Percentiles rank a stretch among this genome's conserved stretches.
Conservation (phyloP, 768 basidiomycete species). For the Termitomyces sp. region DNA sequence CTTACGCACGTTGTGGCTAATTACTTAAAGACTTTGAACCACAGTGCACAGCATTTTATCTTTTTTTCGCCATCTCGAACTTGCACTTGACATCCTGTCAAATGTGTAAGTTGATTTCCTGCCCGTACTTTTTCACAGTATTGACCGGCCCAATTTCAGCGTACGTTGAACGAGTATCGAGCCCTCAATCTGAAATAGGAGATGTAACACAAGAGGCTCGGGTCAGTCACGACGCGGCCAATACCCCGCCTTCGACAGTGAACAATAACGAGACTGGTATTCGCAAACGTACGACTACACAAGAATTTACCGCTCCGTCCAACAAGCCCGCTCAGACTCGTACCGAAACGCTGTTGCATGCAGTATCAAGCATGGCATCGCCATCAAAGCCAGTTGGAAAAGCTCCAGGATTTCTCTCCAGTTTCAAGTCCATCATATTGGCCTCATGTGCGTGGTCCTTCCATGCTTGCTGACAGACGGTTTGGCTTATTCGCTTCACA, state of each 20-base stretch:
- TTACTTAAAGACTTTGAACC: too few relatives aligned
- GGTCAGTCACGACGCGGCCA: not conserved
- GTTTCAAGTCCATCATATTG: constrained; percentile 46
- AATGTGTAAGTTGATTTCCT: not conserved
- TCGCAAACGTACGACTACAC: constrained; percentile 6
- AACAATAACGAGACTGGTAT: not conserved
- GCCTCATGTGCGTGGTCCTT: constrained; percentile 46
- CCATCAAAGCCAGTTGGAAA: constrained; percentile 35
- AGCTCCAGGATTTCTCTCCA: constrained; percentile 38
- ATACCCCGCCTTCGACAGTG: not conserved
- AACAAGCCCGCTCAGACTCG: not conserved
- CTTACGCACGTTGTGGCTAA: too few relatives aligned
- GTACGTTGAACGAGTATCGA: constrained; percentile 1
- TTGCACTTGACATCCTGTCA: not conserved
- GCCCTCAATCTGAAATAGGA: constrained; percentile 1
- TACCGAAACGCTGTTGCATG: constrained; percentile 12
- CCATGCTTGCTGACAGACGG: not conserved
- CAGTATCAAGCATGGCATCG: constrained; percentile 19
- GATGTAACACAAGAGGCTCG: not conserved
- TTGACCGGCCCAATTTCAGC: not conserved
- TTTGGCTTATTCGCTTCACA: constrained; percentile 17
- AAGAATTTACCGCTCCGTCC: not conserved
- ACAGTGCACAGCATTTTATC: not conserved
- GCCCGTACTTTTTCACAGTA: not conserved
- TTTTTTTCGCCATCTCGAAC: not conserved